These are phyloP conservation scores for Ophiostoma angusticollis DNA, from an alignment of 2,329 filamentous ascomycete genomes.

Conservation along the genomic window DNA sequence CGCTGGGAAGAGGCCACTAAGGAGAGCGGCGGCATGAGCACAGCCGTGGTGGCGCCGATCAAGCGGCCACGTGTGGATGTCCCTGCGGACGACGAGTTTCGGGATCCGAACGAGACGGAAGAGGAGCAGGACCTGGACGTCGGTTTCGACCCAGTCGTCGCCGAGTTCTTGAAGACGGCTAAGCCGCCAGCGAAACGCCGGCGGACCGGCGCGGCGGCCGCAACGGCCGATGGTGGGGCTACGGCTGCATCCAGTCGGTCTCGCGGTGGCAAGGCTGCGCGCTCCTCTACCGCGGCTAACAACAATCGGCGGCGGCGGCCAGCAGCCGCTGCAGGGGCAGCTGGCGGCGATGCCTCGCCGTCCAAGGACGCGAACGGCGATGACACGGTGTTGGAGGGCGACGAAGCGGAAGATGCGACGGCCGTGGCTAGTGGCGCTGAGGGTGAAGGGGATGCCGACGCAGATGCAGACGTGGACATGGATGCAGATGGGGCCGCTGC, in stretches of 20 bases:
- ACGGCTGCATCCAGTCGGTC: slow-evolving; percentile 6
- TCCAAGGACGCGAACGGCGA: slow-evolving; percentile 28
- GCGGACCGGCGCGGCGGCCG: neutral
- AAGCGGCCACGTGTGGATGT: slow-evolving; percentile 26
- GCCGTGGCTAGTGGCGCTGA: slow-evolving; percentile 33
- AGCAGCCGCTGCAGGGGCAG: slow-evolving; percentile 10
- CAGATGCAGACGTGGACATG: slow-evolving; percentile 27
- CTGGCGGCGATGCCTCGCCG: slow-evolving; percentile 7
- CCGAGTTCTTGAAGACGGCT: slow-evolving; percentile 5
- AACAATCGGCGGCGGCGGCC: slow-evolving; percentile 10
- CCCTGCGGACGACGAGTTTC: slow-evolving; percentile 16
- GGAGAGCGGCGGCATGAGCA: slow-evolving; percentile 17
- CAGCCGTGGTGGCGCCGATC: slow-evolving; percentile 32
- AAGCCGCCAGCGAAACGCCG: slow-evolving; percentile 8
- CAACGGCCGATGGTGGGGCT: slow-evolving; percentile 12
- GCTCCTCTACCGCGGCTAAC: neutral
- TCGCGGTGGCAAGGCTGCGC: slow-evolving; percentile 2
- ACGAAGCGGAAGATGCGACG: slow-evolving; percentile 39
- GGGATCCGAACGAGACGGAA: slow-evolving; percentile 22
- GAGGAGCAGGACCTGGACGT: slow-evolving; percentile 16
- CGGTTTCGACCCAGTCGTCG: slow-evolving; percentile 13
- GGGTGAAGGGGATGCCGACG: slow-evolving; percentile 24
- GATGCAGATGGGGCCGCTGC: slow-evolving; percentile 33
- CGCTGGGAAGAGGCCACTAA: slow-evolving; percentile 43
- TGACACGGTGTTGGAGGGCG: slow-evolving; percentile 36